These are phyloP conservation scores for Claviceps paspali DNA, from an alignment of 2,329 filamentous ascomycete genomes.

Conservation along the genomic window DNA sequence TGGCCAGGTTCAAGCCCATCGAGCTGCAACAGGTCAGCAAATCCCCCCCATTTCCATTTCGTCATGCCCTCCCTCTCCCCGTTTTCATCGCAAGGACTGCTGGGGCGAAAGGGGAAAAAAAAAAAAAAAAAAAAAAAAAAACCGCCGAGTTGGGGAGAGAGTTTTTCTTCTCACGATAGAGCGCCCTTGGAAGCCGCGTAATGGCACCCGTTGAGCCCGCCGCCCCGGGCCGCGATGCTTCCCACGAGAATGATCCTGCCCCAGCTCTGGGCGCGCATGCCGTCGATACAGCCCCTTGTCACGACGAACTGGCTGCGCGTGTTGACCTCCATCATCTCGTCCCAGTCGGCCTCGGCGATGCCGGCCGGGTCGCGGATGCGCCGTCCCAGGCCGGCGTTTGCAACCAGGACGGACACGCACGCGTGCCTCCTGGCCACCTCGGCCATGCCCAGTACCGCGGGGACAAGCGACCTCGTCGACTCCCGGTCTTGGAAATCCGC, in stretches of 20 bases:
- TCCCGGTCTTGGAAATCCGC: slow-evolving; percentile 5
- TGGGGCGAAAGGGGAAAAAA: too few relatives aligned
- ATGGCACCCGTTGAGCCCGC: slow-evolving; percentile 6
- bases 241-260: slow-evolving; percentile 5
- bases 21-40: slow-evolving; percentile 3
- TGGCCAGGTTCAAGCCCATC: slow-evolving; percentile 6
- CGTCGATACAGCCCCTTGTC: slow-evolving; percentile 4
- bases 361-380: slow-evolving; percentile 4
- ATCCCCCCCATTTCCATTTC: too few relatives aligned
- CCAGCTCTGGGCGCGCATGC: slow-evolving; percentile 5
- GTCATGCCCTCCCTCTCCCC: too few relatives aligned
- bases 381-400: slow-evolving; percentile 5
- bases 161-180: slow-evolving; percentile 5
- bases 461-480: slow-evolving; percentile 3
- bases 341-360: slow-evolving; percentile 5
- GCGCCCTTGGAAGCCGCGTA: slow-evolving; percentile 7
- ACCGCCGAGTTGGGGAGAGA: too few relatives aligned
- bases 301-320: slow-evolving; percentile 6
- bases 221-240: slow-evolving; percentile 5
- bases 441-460: not conserved
- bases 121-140: too few relatives aligned
- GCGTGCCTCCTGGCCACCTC: slow-evolving; percentile 1
- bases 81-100: too few relatives aligned
- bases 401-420: slow-evolving; percentile 3
- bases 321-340: slow-evolving; percentile 7